Base-by-base conservation (phyloP, 2,329 filamentous ascomycete genomes). In the Aspergillus quadrilineatus region DNA sequence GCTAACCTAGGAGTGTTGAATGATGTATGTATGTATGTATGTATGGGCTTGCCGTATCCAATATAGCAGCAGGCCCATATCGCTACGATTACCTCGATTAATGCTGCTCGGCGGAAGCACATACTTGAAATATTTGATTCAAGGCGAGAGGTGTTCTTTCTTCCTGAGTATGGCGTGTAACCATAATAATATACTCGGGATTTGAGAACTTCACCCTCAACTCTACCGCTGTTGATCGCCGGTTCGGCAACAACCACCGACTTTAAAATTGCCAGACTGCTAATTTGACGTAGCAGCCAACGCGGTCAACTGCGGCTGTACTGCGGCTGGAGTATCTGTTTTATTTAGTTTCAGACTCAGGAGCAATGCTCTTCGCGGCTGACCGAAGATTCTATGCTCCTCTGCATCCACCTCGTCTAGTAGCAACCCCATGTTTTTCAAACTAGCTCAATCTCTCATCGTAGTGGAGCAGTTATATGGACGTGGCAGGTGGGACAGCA, bases 401-500 rank as follows among this genome's bases (percentile, higher is more conserved):
- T 51, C 41, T 30, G 43, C 44, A 47, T 36, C 42, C 41, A 39
- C 15, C 28, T 28, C 22, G 50, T 36, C 42, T 47, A n/a, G 43
- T 32, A 47, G 41, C 47, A 42, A 29, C 57, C 50, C 56, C 50
- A 50, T 41, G 43, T 45, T 42, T 57, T 55, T 34, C 39, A 50
- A 47, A 47, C 44, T 37, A 48, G 55, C 45, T 48, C 48, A 60
- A 37, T 30, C 26, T 37, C 41, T 42, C 48, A 37, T 36, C 34
- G 32, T 55, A 50, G 59, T 61, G 59, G 58, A 60, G 55, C 55
- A 54, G 32, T 5, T 51, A 39, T 55, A 52, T 56, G 55, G 59
- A 59, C 54, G 60, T 62, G 60, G 60, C 53, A 58, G 53, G 60
- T 57, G 50, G 58, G 55, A 62, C 58, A 59, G 53, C 47, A 56